Evolutionary conservation across 192 early-diverging fungal species (phyloP).

Genomic region (Fimicolochytrium jonesii): DNA sequence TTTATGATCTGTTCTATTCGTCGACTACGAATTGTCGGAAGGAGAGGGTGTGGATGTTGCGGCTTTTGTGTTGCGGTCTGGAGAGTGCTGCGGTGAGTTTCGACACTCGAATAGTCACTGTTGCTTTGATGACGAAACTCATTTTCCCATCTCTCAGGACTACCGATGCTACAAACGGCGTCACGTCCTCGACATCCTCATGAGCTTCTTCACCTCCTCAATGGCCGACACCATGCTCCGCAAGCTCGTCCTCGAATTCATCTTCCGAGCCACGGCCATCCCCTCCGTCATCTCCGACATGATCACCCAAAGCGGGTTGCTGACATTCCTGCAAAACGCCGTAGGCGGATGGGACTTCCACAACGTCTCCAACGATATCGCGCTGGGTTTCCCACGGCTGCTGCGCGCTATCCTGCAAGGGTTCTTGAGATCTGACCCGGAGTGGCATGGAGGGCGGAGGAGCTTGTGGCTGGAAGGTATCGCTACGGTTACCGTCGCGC

Average conservation of each 20-base stretch:
- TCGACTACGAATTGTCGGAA: slow-evolving; percentile 54
- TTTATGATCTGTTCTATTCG: slow-evolving; percentile 74
- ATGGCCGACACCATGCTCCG: slow-evolving; percentile 54
- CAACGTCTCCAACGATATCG: not conserved
- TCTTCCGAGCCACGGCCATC: slow-evolving; percentile 50
- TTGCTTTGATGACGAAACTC: not conserved
- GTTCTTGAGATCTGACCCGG: not conserved
- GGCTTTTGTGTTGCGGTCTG: slow-evolving; percentile 58
- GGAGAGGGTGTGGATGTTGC: slow-evolving; percentile 73
- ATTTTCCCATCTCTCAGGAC: slow-evolving; percentile 41
- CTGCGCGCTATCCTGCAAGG: not conserved
- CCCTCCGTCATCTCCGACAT: slow-evolving; percentile 53
- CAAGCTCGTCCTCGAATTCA: slow-evolving; percentile 33
- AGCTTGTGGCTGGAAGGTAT: slow-evolving; percentile 2
- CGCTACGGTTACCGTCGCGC: not conserved
- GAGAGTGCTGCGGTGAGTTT: slow-evolving; percentile 44
- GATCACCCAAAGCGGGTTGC: slow-evolving; percentile 56
- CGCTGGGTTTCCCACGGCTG: not conserved
- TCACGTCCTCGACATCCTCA: slow-evolving; percentile 65
- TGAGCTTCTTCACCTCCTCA: slow-evolving; percentile 62
- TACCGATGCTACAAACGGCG: slow-evolving; percentile 65
- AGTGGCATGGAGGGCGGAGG: slow-evolving; percentile 12
- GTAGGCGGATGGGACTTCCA: slow-evolving; percentile 19
- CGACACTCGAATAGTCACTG: not conserved
- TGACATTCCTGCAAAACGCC: slow-evolving; percentile 49